Conservation (phyloP, 1,284 basidiomycete species). For the Pseudozyma tsukubaensis region DNA sequence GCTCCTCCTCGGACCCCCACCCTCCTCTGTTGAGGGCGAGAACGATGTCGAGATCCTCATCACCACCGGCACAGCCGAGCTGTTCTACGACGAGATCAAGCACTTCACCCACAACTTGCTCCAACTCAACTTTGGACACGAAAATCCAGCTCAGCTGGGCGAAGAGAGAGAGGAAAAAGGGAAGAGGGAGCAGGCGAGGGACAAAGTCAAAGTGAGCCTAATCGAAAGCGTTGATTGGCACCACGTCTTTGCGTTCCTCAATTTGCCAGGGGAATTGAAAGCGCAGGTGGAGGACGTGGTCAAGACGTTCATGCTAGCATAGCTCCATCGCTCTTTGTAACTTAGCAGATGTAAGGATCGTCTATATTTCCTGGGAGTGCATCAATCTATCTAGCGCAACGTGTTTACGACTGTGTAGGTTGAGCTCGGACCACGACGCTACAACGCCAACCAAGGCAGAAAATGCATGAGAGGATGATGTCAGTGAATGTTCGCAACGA, state of each 20-base stretch:
- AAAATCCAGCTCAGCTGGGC: too few species aligned
- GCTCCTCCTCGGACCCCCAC: slow-evolving; percentile 9
- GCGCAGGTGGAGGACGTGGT: slow-evolving; percentile 33
- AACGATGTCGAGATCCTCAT: slow-evolving; percentile 19
- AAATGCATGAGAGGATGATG: too few species aligned
- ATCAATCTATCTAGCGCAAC: too few species aligned
- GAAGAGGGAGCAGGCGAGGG: not conserved
- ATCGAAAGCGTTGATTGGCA: slow-evolving; percentile 39
- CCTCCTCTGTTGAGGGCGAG: not conserved
- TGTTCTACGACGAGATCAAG: slow-evolving; percentile 31
- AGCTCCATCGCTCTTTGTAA: not conserved
- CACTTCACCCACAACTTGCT: slow-evolving; percentile 17
- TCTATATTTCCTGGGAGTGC: too few species aligned
- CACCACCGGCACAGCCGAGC: slow-evolving; percentile 26
- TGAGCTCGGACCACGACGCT: too few species aligned
- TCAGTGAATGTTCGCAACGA: too few species aligned
- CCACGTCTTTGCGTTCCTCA: slow-evolving; percentile 37
- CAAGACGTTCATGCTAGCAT: slow-evolving; percentile 34
- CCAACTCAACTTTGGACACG: too few species aligned
- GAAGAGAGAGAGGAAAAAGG: too few species aligned
- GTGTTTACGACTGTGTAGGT: too few species aligned
- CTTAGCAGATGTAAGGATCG: not conserved
- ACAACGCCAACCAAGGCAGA: too few species aligned
- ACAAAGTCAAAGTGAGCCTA: slow-evolving; percentile 20
- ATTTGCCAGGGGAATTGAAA: slow-evolving; percentile 31